Evolutionary conservation across 176 grass and related monocot genomes (phyloP), one percentile per base, ranked within the genome.

Genomic region (Triticum dicoccoides): DNA sequence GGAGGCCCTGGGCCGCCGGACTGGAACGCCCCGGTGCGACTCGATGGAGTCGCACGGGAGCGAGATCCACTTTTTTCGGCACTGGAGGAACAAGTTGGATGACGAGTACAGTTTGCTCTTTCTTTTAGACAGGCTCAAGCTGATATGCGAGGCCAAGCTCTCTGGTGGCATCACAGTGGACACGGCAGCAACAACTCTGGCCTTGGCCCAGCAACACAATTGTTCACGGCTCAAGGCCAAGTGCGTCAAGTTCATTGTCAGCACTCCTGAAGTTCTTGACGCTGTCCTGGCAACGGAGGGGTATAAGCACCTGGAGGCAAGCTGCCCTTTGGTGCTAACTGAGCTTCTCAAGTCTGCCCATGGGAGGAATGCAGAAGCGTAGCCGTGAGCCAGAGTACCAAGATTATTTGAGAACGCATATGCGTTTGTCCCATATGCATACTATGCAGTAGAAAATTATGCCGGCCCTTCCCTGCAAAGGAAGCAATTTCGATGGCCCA

Each of bases 181-280:
- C 34, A 92, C 84, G 3, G 77, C 86, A 59, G 79, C 84, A 18
- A 83, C 83, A 2, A 86, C 81, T 14, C 34, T 92, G 25, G 83
- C 91, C 15, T 76, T 89, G 44, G 91, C 84, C 8, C 73, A 86
- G 56, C 82, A 80, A 7, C 87, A 92, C 83, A 70, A 77, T 24
- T 89, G 87, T 59, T 73, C 39, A 41, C 70, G 72, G 63, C 91
- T 92, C 11, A 92, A 89, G 70, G 25, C 30, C 6, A 81, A 66
- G 33, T 92, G 87, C 18, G 80, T 87, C 20, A 54, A 92, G 21
- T 92, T 92, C 32, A 63, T 89, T 11, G 74, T 81, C 12, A 62
- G 3, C 17, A 58, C 11, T 32, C 67, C 65, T 30, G 82, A 77
- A 58, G 76, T 61, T 79, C 59, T 85, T 65, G 79, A 67, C 42